Base-by-base conservation (phyloP, 305 asterid genomes). In the Fraxinus xanthoxyloides region DNA sequence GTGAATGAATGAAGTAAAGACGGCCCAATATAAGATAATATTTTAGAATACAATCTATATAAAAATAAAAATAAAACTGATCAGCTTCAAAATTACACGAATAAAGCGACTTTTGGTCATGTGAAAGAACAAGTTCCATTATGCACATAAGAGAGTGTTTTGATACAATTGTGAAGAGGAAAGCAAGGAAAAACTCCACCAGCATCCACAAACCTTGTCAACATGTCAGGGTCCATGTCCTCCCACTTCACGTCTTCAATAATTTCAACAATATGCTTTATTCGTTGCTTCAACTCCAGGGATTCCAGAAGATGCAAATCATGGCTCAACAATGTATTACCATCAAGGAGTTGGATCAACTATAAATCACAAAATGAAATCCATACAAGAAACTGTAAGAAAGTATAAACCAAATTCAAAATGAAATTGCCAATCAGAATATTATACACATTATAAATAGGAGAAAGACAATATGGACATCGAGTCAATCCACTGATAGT, bases 271-370 rank as follows among this genome's bases (percentile, higher is more conserved):
- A 97, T 87, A 81, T 95, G 94, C 81, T 94, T 93, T 82, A 94
- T 91, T 32, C 97, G 93, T 86, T 94, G 98, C 91, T 94, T 97
- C 86, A 87, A 97, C 92, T 97, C 98, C 81, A 97, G 83, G 78
- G 98, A 93, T 88, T 97, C 98, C 72, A 97, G 93, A 86, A 97
- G 98, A 83, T 86, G 93, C 86, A 94, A 92, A 92, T 97, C 99
- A 86, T 93, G 89, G 89, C 96, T 95, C 89, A 93, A 81, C 89
- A 97, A 89, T 77, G 94, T 76, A 88, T 86, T 89, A 80, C 84
- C 91, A 76, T 88, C 94, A 48, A 75, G 77, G 59, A 93, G 90
- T 80, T 80, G 88, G 82, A 92, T 87, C 87, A 97, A 97, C 99
- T 97, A 87, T 80, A 54, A 72, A 85, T 85, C 81, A 83, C 69